Evolutionary conservation across 208 protist genomes (phyloP).

Genomic region (Crithidia expoeki): DNA sequence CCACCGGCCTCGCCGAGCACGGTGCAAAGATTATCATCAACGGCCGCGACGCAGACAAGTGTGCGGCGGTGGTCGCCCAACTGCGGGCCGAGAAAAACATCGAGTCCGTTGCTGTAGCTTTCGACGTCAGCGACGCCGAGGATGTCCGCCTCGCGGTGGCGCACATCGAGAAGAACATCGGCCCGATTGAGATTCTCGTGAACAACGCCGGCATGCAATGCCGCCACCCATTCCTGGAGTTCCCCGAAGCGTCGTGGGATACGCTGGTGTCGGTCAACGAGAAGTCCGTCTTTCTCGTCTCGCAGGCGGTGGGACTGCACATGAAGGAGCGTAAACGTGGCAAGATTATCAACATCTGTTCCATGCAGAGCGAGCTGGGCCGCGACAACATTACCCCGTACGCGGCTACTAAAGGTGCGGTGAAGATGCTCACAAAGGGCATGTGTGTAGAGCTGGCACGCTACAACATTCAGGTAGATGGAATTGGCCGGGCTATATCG

Average conservation of each 20-base stretch:
- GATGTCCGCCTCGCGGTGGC: slow-evolving; percentile 12
- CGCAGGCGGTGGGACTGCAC: slow-evolving; percentile 25
- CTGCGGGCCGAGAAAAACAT: not conserved
- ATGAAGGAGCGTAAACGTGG: slow-evolving; percentile 45
- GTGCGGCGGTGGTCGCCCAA: slow-evolving; percentile 2
- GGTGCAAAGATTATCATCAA: slow-evolving; percentile 23
- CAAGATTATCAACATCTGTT: slow-evolving; percentile 53
- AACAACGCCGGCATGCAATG: slow-evolving; percentile 63
- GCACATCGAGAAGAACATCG: slow-evolving; percentile 34
- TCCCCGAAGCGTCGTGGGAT: slow-evolving; percentile 42
- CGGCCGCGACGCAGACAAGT: slow-evolving; percentile 7
- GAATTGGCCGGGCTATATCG: slow-evolving; percentile 45
- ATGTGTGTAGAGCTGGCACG: slow-evolving; percentile 44
- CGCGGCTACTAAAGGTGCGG: slow-evolving; percentile 51
- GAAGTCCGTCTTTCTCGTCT: slow-evolving; percentile 40
- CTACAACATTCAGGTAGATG: slow-evolving; percentile 52
- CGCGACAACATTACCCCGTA: slow-evolving; percentile 46
- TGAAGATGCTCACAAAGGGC: slow-evolving; percentile 51
- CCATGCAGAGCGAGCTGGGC: slow-evolving; percentile 34
- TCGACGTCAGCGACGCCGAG: slow-evolving; percentile 16
- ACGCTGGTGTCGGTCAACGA: slow-evolving; percentile 46
- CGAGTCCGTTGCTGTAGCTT: not conserved
- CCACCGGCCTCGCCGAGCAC: slow-evolving; percentile 11
- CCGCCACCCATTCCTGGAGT: slow-evolving; percentile 36
- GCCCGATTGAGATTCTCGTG: slow-evolving; percentile 50